Percentiles rank a stretch among this genome's conserved stretches.
Evolutionary conservation across 129 eudicot genomes (phyloP).

Genomic region (Scalesia atractyloides): DNA sequence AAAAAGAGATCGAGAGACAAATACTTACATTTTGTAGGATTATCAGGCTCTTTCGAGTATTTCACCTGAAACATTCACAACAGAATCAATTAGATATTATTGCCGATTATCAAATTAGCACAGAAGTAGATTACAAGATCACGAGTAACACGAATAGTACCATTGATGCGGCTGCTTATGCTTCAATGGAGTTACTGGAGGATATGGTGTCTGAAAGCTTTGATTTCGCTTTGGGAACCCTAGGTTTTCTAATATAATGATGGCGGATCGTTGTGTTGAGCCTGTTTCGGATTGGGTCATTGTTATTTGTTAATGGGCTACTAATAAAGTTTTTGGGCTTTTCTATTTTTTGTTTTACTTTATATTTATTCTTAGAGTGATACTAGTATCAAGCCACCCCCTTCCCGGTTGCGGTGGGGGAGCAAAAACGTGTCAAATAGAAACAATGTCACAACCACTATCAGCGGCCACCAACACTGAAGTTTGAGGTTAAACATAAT

Average conservation of each 20-base stretch:
- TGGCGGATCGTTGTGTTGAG: background rate
- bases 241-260: background rate
- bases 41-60: constrained; percentile 53
- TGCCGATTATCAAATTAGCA: background rate
- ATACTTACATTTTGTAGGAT: constrained; percentile 45
- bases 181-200: constrained; percentile 1
- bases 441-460: too few relatives aligned
- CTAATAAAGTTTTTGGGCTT: background rate
- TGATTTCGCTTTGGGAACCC: constrained; percentile 4
- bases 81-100: background rate
- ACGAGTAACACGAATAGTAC: background rate
- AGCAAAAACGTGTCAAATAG: too few relatives aligned
- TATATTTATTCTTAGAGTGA: background rate
- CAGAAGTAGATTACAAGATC: background rate
- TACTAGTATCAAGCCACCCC: too few relatives aligned
- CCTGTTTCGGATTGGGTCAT: background rate
- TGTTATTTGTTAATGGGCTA: background rate
- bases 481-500: too few relatives aligned
- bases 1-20: background rate
- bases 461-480: too few relatives aligned
- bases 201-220: constrained; percentile 13
- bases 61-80: constrained; percentile 38
- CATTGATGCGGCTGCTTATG: constrained; percentile 11
- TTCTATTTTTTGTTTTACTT: background rate
- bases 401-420: too few relatives aligned